Evolutionary conservation across 805 yeast species (phyloP).

Genomic region (Saturnispora serradocipensis): DNA sequence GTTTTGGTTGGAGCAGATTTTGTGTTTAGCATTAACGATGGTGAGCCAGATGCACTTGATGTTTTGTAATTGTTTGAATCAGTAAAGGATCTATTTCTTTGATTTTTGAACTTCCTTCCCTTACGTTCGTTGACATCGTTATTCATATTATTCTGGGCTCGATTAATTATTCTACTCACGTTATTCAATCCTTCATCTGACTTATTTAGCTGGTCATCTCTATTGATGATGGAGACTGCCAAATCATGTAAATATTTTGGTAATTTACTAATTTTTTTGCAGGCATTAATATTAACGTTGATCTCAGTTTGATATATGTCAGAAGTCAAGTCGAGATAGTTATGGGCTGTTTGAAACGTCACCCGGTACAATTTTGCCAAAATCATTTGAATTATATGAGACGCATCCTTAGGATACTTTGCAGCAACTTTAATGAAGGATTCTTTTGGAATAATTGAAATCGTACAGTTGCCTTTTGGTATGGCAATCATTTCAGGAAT

Average conservation of each 20-base stretch:
- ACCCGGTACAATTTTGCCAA: slow-evolving; percentile 80
- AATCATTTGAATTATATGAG: slow-evolving; percentile 91
- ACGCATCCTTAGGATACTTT: slow-evolving; percentile 80
- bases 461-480: slow-evolving; percentile 68
- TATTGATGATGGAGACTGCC: slow-evolving; percentile 2
- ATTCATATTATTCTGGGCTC: neutral
- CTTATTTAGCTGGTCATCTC: neutral
- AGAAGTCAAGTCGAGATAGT: slow-evolving; percentile 73
- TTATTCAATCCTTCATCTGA: neutral
- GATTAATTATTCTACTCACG: neutral
- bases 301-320: slow-evolving; percentile 75
- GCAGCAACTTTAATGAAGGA: slow-evolving; percentile 65
- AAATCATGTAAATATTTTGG: slow-evolving; percentile 56
- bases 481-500: slow-evolving; percentile 48
- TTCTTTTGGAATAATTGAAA: slow-evolving; percentile 83
- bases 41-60: slow-evolving; percentile 1
- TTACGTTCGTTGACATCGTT: neutral
- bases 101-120: neutral
- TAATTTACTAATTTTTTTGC: slow-evolving; percentile 32
- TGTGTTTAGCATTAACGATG: neutral
- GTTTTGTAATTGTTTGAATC: neutral
- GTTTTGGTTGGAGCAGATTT: neutral
- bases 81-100: neutral
- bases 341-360: slow-evolving; percentile 83
- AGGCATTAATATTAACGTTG: slow-evolving; percentile 41